A percentile compares a stretch with the other conserved stretches of the same genome.
Evolutionary conservation across 2,329 filamentous ascomycete genomes (phyloP).

Genomic region (Monilinia fructigena): DNA sequence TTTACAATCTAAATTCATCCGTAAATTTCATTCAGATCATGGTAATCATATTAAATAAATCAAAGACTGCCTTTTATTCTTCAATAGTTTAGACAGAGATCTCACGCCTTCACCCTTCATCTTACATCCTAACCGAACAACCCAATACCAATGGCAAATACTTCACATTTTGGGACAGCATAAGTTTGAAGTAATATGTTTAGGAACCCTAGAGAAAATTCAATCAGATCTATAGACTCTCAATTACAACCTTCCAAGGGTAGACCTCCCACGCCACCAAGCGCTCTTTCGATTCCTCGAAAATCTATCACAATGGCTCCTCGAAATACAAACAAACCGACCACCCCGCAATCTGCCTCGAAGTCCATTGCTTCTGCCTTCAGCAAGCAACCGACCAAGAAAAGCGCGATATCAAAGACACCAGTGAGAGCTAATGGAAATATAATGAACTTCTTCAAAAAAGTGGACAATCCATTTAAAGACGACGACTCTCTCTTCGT

Average conservation of each 20-base stretch:
- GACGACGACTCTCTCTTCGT: slow-evolving; percentile 57
- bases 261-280: slow-evolving; percentile 52
- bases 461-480: slow-evolving; percentile 51
- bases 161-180: background rate
- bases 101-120: background rate
- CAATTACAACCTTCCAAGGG: slow-evolving; percentile 48
- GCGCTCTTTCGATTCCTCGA: slow-evolving; percentile 20
- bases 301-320: slow-evolving; percentile 30
- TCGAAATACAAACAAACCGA: slow-evolving; percentile 35
- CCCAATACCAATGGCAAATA: background rate
- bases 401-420: slow-evolving; percentile 30
- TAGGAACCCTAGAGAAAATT: slow-evolving; percentile 52
- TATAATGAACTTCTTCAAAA: slow-evolving; percentile 75
- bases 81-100: slow-evolving; percentile 6
- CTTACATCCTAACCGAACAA: slow-evolving; percentile 4
- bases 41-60: background rate
- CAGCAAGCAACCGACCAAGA: slow-evolving; percentile 30
- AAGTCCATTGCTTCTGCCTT: slow-evolving; percentile 32
- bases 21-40: background rate
- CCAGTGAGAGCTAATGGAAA: slow-evolving; percentile 54
- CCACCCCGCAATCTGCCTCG: slow-evolving; percentile 35
- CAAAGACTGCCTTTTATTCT: background rate
- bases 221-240: slow-evolving; percentile 38
- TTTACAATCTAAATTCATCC: background rate
- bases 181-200: slow-evolving; percentile 46